A percentile compares a stretch with the other conserved stretches of the same genome.
Evolutionary conservation across 306 rosid species (phyloP).

Genomic region (Dryas alaskensis): DNA sequence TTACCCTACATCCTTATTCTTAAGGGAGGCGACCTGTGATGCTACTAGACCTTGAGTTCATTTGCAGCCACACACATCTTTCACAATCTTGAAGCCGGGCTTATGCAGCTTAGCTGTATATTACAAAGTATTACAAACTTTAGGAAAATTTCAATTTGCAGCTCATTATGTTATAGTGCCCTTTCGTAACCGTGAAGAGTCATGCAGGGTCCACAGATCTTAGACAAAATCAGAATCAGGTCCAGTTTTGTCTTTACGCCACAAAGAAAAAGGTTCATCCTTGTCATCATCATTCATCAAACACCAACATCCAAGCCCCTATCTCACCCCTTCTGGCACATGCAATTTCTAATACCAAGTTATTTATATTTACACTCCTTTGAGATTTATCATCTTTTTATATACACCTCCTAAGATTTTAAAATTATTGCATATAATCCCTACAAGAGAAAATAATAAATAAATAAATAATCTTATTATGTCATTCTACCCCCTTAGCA

Average conservation of each 20-base stretch:
- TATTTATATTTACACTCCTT: no score
- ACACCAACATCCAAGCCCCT: neutral
- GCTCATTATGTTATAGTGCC: neutral
- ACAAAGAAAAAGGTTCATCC: neutral
- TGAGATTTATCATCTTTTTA: no score
- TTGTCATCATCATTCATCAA: neutral
- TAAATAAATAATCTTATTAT: no score
- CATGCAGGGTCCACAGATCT: slow-evolving; percentile 7
- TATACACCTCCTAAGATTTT: no score
- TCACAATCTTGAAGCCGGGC: neutral
- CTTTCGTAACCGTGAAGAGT: neutral
- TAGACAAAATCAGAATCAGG: neutral
- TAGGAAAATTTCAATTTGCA: neutral
- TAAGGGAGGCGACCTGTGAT: neutral
- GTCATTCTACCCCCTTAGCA: no score
- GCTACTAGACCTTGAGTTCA: neutral
- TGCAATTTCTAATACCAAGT: neutral
- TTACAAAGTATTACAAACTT: neutral
- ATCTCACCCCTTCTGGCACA: slow-evolving; percentile 1
- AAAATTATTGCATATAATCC: no score
- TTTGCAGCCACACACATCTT: neutral
- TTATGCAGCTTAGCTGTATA: neutral
- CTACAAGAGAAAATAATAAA: no score
- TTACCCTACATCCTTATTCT: neutral
- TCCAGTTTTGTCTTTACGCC: slow-evolving; percentile 1